Evolutionary conservation across 768 basidiomycete species (phyloP).

Genomic region (Rhodotorula babjevae): DNA sequence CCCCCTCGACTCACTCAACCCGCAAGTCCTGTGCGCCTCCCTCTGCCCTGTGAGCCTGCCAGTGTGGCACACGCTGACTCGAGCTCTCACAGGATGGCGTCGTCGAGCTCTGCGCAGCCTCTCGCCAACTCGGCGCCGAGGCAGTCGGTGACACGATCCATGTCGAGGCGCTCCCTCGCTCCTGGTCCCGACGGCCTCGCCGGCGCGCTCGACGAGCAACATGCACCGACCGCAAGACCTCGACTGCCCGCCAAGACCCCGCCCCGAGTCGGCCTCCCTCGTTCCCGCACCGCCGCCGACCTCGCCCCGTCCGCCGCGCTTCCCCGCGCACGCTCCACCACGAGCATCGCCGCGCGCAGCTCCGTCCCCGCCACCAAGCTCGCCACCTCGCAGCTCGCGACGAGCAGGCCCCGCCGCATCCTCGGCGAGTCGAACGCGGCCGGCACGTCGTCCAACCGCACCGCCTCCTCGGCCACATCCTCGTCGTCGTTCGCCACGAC

Average conservation of each 20-base stretch:
- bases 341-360: not conserved
- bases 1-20: too few relatives aligned
- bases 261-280: not conserved
- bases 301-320: conserved; percentile 3
- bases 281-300: not conserved
- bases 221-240: too few relatives aligned
- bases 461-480: not conserved
- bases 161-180: not conserved
- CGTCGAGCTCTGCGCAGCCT: not conserved
- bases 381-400: not conserved
- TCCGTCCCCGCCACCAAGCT: not conserved
- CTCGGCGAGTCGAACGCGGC: not conserved
- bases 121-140: not conserved
- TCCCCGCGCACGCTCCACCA: not conserved
- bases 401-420: conserved; percentile 21
- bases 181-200: not conserved
- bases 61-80: too few relatives aligned
- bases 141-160: not conserved
- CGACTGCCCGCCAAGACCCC: not conserved
- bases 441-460: not conserved
- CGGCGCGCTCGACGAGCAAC: not conserved
- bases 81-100: not conserved
- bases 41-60: too few relatives aligned
- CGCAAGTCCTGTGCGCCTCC: too few relatives aligned
- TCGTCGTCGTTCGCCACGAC: too few relatives aligned